A percentile compares a stretch with the other conserved stretches of the same genome.
phyloP scores from a whole-genome alignment of 306 rosid genomes.

The Parietaria judaica region DNA sequence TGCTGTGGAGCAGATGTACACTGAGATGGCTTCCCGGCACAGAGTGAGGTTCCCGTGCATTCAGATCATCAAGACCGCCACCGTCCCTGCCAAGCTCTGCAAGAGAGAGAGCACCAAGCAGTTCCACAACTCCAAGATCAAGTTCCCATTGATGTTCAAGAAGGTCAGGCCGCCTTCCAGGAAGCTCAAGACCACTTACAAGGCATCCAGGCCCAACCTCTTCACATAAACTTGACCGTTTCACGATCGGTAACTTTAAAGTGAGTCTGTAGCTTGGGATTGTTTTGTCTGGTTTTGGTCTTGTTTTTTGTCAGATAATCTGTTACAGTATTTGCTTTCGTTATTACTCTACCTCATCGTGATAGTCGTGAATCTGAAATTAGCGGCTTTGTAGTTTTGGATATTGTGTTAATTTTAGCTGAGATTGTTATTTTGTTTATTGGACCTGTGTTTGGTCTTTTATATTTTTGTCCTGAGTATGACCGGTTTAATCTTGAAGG shows the following conservation, averaged over 20 bases:
- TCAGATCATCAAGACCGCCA: constrained; percentile 6
- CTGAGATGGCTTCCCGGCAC: constrained; percentile 9
- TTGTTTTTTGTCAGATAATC: neutral
- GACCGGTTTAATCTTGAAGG: too few relatives aligned
- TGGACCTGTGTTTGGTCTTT: too few relatives aligned
- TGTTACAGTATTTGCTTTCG: neutral
- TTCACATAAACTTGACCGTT: neutral
- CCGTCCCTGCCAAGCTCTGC: constrained; percentile 7
- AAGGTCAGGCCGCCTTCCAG: constrained; percentile 6
- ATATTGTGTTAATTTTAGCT: too few relatives aligned
- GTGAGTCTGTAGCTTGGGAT: neutral
- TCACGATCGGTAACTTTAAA: neutral
- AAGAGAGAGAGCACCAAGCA: constrained; percentile 11
- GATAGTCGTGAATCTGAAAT: too few relatives aligned
- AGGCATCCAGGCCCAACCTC: constrained; percentile 9
- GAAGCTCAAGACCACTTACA: constrained; percentile 10
- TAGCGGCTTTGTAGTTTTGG: too few relatives aligned
- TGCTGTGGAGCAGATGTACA: constrained; percentile 7
- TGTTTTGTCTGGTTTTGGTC: neutral
- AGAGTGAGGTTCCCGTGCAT: constrained; percentile 8
- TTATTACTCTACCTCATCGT: too few relatives aligned
- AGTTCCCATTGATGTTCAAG: constrained; percentile 4
- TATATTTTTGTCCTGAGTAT: too few relatives aligned
- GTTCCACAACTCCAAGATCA: constrained; percentile 8
- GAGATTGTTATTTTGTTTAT: too few relatives aligned